Percentiles rank a stretch among this genome's conserved stretches.
Conservation (phyloP, 106 monocot genomes). For the Alisma plantagoaquatica region DNA sequence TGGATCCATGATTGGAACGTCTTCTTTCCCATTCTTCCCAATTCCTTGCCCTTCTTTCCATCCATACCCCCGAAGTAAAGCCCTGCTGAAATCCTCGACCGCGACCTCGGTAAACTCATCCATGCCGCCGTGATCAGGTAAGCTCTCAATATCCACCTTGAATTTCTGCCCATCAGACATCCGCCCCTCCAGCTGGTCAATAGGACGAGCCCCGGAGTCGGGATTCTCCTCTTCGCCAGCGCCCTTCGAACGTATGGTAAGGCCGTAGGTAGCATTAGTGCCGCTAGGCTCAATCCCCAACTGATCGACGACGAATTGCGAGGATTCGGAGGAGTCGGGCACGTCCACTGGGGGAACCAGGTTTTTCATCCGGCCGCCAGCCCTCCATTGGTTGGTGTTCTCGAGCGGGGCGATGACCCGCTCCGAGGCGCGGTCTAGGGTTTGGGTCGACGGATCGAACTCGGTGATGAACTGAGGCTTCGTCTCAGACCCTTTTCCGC, state of each 20-base stretch:
- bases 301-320: constrained; percentile 37
- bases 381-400: constrained; percentile 38
- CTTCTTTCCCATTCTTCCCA: constrained; percentile 50
- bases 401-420: constrained; percentile 59
- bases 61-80: constrained; percentile 63
- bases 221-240: background rate
- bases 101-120: constrained; percentile 66
- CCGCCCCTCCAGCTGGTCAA: constrained; percentile 5
- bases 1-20: constrained; percentile 52
- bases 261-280: constrained; percentile 46
- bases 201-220: background rate
- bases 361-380: constrained; percentile 37
- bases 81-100: constrained; percentile 57
- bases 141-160: constrained; percentile 30
- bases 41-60: constrained; percentile 76
- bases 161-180: constrained; percentile 18
- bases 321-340: background rate
- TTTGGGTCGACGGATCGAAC: constrained; percentile 70
- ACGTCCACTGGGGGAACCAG: constrained; percentile 30
- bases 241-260: constrained; percentile 34
- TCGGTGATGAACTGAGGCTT: constrained; percentile 59
- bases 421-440: constrained; percentile 16
- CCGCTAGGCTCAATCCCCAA: constrained; percentile 47
- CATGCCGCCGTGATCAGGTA: constrained; percentile 63
- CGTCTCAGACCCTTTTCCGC: constrained; percentile 1